A percentile compares a stretch with the other conserved stretches of the same genome.
These are phyloP conservation scores for Aspergillus udagawae DNA, from an alignment of 2,329 filamentous ascomycete genomes.

Conservation along the genomic window DNA sequence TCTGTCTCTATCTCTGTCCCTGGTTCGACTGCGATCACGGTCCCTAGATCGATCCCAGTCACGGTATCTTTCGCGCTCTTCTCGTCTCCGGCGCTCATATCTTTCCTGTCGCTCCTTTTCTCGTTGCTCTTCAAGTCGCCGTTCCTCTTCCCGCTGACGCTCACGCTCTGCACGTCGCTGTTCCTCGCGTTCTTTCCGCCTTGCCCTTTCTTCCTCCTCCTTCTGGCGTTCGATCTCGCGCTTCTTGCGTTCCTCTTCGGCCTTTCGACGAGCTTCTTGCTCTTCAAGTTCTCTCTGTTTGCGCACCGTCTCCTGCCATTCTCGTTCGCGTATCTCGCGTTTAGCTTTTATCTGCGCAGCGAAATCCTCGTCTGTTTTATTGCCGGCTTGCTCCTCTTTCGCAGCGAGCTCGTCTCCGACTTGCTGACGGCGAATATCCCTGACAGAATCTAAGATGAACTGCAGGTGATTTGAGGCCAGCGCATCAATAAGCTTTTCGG, in stretches of 20 bases:
- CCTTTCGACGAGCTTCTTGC: constrained; percentile 37
- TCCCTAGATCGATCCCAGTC: constrained; percentile 35
- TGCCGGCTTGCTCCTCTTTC: constrained; percentile 52
- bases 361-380: constrained; percentile 60
- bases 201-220: constrained; percentile 45
- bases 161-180: constrained; percentile 48
- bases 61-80: constrained; percentile 45
- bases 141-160: constrained; percentile 50
- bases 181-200: constrained; percentile 49
- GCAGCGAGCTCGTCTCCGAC: constrained; percentile 55
- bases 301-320: constrained; percentile 48
- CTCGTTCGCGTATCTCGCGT: constrained; percentile 48
- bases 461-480: constrained; percentile 53
- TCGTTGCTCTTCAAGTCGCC: constrained; percentile 50
- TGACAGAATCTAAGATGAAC: constrained; percentile 51
- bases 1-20: constrained; percentile 26
- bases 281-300: constrained; percentile 51
- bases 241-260: constrained; percentile 41
- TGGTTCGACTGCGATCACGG: constrained; percentile 33
- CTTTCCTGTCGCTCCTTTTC: constrained; percentile 49
- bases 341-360: constrained; percentile 50
- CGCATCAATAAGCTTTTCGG: constrained; percentile 52
- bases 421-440: constrained; percentile 55
- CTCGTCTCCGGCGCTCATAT: constrained; percentile 40
- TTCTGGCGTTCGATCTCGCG: constrained; percentile 42